Evolutionary conservation across 306 rosid species (phyloP).

Genomic region (Pachyrhizus erosus): DNA sequence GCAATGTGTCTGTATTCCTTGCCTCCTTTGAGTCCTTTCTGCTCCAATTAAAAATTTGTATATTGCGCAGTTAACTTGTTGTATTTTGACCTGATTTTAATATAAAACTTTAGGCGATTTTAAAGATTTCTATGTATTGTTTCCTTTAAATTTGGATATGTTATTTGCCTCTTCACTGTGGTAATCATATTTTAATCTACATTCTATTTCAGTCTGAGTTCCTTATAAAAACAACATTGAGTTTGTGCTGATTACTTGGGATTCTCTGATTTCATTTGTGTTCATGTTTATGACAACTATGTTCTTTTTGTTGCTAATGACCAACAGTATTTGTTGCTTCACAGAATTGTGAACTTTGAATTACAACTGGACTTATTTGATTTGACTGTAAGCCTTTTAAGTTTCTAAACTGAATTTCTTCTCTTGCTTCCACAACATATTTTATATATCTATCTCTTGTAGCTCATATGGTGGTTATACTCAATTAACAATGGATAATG

Average conservation of each 20-base stretch:
- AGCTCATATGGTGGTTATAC: background rate
- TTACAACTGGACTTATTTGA: constrained; percentile 16
- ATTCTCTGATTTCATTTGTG: background rate
- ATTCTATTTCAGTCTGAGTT: constrained; percentile 11
- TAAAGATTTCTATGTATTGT: background rate
- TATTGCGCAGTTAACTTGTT: background rate
- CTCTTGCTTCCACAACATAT: constrained; percentile 7
- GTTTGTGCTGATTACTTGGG: constrained; percentile 25
- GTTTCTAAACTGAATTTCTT: background rate
- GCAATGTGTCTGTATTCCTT: background rate
- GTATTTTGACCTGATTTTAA: background rate
- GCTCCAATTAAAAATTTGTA: background rate
- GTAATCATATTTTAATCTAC: background rate
- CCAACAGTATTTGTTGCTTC: background rate
- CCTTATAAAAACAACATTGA: background rate
- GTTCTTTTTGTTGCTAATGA: constrained; percentile 19
- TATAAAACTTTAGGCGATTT: background rate
- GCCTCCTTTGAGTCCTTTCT: background rate
- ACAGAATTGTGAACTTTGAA: constrained; percentile 23
- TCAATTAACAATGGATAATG: constrained; percentile 30
- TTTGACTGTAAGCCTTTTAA: background rate
- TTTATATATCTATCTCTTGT: constrained; percentile 12
- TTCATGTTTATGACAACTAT: constrained; percentile 18
- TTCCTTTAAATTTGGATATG: background rate
- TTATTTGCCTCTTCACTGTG: constrained; percentile 1